These are phyloP conservation scores for Abrus precatorius DNA, from an alignment of 306 rosid species.

Conservation along the genomic window DNA sequence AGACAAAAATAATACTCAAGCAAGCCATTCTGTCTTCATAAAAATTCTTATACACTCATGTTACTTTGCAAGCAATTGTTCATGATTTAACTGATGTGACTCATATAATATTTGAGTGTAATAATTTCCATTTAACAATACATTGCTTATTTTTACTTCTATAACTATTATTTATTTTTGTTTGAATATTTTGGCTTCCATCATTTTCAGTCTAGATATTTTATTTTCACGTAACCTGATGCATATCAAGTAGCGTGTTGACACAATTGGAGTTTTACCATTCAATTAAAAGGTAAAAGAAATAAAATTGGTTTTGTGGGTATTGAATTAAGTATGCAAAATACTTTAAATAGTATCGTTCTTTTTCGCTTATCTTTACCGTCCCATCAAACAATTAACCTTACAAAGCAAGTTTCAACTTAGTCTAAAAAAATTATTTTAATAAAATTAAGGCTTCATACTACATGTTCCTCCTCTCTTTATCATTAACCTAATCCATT, in stretches of 20 bases:
- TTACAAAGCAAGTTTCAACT: neutral
- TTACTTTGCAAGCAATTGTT: neutral
- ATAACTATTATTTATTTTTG: neutral
- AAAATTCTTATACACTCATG: neutral
- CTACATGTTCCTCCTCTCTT: neutral
- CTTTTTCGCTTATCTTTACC: neutral
- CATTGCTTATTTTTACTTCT: neutral
- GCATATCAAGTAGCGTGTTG: neutral
- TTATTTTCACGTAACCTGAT: neutral
- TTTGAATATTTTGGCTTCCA: neutral
- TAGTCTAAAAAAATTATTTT: neutral
- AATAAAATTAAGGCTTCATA: neutral
- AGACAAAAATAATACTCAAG: neutral
- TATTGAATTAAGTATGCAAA: neutral
- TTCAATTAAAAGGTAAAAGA: neutral
- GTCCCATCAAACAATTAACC: slow-evolving; percentile 11
- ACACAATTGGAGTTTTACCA: neutral
- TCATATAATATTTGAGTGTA: slow-evolving; percentile 1
- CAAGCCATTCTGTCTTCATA: neutral
- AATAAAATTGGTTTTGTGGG: neutral
- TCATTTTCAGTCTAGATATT: slow-evolving; percentile 3
- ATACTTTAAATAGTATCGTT: neutral
- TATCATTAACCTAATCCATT: neutral
- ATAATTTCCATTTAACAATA: slow-evolving; percentile 13
- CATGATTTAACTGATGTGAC: neutral